Evolutionary conservation across 179 eudicot species (phyloP), one percentile per base, ranked within the genome.

Genomic region (Carnegiea gigantea): DNA sequence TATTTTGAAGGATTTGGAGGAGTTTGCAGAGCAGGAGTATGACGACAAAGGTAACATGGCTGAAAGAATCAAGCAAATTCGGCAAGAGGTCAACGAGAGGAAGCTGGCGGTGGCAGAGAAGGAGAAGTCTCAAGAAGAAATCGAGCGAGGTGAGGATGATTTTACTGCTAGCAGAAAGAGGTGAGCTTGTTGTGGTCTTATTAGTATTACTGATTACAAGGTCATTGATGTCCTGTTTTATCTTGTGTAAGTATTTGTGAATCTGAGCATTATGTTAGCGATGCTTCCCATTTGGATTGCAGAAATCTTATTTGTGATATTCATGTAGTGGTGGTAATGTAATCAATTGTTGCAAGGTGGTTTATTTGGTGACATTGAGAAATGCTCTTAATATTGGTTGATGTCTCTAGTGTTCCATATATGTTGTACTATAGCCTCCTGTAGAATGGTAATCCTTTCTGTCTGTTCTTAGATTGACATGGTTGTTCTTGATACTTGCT

Each of bases 111-210:
- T 36, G 10, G 73, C 9, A 1, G 46, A 70, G 73, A 70, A 36
- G 73, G 46, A 33, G 46, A 70, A 33, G 73, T 36, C 73, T 36
- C n/a, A 70, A 30, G 73, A 28, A 33, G 13, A 36, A 43, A 13
- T 33, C 10, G 73, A 70, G 44, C 73, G 33, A n/a, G 46, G 26
- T 36, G 43, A 36, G 46, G 73, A 70, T 70, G 73, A 30, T 33
- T 70, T 36, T 36, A 18, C 33, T 70, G 73, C 46, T 36, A 70
- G n/a, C 73, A 36, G 46, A 70, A 70, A 70, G 73, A 70, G 73
- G 73, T 70, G 46, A 70, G 73, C 44, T 36, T 70, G 43, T 17
- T 70, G 21, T 24, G 17, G 0, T 24, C 17, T 65, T 65, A 24
- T 65, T 65, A 9, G 38, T 65, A 28, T 65, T 65, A 33, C 33